Percentiles rank a stretch among this genome's conserved stretches.
These are phyloP conservation scores for Artemisia annua DNA, from an alignment of 129 eudicot genomes.

Conservation along the genomic window DNA sequence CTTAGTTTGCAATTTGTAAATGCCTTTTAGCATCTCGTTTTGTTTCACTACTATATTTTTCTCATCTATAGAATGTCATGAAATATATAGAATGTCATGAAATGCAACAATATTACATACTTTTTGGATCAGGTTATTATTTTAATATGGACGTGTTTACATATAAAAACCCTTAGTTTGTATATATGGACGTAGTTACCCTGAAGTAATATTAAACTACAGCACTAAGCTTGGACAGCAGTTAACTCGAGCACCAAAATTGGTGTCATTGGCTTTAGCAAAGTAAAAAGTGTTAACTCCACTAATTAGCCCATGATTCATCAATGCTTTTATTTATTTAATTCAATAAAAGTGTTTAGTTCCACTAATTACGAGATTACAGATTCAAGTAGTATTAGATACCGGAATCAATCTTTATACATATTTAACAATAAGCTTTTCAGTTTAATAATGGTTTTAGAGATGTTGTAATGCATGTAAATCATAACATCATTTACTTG, in stretches of 20 bases:
- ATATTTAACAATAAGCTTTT: neutral
- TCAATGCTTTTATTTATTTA: neutral
- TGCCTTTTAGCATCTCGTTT: too few species aligned
- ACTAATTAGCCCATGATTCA: conserved; percentile 7
- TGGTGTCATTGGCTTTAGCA: neutral
- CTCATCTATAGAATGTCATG: too few species aligned
- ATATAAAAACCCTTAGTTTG: too few species aligned
- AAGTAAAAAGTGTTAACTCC: conserved; percentile 13
- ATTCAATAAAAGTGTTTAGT: neutral
- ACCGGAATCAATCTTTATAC: neutral
- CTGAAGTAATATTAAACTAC: neutral
- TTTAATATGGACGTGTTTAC: too few species aligned
- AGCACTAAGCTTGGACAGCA: neutral
- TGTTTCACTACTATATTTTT: too few species aligned
- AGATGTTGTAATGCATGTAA: neutral
- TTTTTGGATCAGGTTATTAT: too few species aligned
- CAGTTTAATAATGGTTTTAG: conserved; percentile 15
- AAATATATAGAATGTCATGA: too few species aligned
- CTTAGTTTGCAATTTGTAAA: too few species aligned
- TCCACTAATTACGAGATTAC: neutral
- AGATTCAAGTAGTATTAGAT: neutral
- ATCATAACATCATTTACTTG: neutral
- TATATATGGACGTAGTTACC: too few species aligned
- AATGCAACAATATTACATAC: too few species aligned
- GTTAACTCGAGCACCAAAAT: neutral